Conservation (phyloP, 2,329 filamentous ascomycete species). For the Albophoma yamanashiensis region DNA sequence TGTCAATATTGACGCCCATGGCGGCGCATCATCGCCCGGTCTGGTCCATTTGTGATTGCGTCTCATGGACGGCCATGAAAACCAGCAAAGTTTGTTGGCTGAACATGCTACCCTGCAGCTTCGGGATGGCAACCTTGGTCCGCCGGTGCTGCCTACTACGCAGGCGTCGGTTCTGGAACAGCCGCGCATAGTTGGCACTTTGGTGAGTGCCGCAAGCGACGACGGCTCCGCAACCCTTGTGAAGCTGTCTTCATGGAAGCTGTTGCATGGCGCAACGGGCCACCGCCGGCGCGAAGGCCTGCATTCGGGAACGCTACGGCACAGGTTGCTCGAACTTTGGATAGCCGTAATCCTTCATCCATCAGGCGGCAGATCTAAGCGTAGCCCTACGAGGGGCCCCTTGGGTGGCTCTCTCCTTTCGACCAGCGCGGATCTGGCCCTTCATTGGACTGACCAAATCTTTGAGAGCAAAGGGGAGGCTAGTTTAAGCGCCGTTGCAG, state of each 20-base stretch:
- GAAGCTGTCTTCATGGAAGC: not conserved
- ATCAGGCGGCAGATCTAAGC: not conserved
- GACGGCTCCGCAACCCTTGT: not conserved
- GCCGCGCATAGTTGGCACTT: not conserved
- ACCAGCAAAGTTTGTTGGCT: not conserved
- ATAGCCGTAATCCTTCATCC: slow-evolving; percentile 1
- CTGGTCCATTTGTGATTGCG: not conserved
- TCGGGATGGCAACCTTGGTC: not conserved
- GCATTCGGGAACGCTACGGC: not conserved
- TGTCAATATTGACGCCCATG: not conserved
- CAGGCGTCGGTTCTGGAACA: not conserved
- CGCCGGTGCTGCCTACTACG: not conserved
- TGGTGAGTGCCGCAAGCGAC: not conserved
- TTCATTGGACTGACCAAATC: not conserved
- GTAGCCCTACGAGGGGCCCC: slow-evolving; percentile 1
- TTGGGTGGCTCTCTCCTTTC: not conserved
- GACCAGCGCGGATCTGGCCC: not conserved
- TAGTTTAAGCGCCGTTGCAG: not conserved
- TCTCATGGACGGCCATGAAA: not conserved
- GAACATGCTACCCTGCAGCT: not conserved
- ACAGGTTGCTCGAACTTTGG: not conserved
- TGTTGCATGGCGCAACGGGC: not conserved
- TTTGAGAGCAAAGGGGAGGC: not conserved
- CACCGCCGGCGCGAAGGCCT: not conserved
- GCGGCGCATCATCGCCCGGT: not conserved